A percentile compares a stretch with the other conserved stretches of the same genome.
phyloP scores from a whole-genome alignment of 176 grass and related monocot genomes.

The Lolium perenne region DNA sequence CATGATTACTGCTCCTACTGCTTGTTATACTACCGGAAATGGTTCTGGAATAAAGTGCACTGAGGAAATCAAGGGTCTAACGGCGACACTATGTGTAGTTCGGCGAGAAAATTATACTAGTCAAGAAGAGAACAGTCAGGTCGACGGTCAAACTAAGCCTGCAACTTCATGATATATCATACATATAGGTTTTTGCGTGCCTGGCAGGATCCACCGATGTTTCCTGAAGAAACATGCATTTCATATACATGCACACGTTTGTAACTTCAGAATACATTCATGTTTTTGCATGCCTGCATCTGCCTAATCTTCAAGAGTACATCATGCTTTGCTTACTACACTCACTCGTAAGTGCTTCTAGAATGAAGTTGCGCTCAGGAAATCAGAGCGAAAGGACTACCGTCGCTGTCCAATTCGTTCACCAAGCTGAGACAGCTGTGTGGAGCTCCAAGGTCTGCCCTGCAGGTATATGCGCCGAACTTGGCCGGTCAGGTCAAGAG shows the following conservation, averaged over 20 bases:
- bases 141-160: not conserved
- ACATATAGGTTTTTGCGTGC: too few species aligned
- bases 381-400: not conserved
- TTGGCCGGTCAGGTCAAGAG: constrained; percentile 6
- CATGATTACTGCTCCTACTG: too few species aligned
- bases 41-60: not conserved
- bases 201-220: too few species aligned
- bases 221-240: not conserved
- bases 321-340: not conserved
- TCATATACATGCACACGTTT: not conserved
- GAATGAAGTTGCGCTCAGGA: not conserved
- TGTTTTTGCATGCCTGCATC: too few species aligned
- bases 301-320: too few species aligned
- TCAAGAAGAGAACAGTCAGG: not conserved
- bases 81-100: not conserved
- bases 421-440: not conserved
- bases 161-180: too few species aligned
- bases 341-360: not conserved
- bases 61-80: not conserved
- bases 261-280: not conserved
- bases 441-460: not conserved
- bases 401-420: not conserved
- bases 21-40: not conserved
- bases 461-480: constrained; percentile 3
- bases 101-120: not conserved